A percentile compares a stretch with the other conserved stretches of the same genome.
Conservation (phyloP, 2,329 filamentous ascomycete genomes). For the Talaromyces sp. region DNA sequence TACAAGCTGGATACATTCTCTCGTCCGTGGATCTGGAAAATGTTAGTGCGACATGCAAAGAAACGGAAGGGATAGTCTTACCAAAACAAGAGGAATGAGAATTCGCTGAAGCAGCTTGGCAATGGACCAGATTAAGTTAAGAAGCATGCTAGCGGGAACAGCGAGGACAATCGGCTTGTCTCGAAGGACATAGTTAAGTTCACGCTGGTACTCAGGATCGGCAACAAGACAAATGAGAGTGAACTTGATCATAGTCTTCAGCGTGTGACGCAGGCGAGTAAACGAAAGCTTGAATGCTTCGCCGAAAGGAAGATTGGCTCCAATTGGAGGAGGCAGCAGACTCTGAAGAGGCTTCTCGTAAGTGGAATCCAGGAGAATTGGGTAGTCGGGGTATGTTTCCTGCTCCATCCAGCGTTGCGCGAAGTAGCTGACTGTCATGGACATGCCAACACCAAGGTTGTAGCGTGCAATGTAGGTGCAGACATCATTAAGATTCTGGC, state of each 20-base stretch:
- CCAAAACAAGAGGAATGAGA: conserved; percentile 1
- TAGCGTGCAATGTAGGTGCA: conserved; percentile 5
- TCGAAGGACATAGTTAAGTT: conserved; percentile 1
- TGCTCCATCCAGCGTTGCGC: conserved; percentile 4
- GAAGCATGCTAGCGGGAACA: background rate
- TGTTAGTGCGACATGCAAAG: background rate
- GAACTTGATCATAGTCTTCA: conserved; percentile 1
- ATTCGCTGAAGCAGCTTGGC: conserved; percentile 2
- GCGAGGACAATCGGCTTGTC: background rate
- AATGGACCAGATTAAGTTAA: conserved; percentile 2
- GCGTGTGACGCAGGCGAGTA: background rate
- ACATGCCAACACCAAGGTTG: conserved; percentile 2
- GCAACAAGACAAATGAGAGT: conserved; percentile 2
- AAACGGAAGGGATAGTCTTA: background rate
- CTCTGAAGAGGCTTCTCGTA: conserved; percentile 2
- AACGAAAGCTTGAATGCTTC: background rate
- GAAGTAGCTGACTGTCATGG: conserved; percentile 1
- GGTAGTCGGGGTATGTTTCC: background rate
- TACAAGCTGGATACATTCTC: conserved; percentile 1
- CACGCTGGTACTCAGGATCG: conserved; percentile 5
- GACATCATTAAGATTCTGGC: background rate
- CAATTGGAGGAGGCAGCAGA: conserved; percentile 1
- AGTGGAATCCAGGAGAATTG: background rate
- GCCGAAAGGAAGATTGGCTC: background rate
- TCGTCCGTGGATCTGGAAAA: background rate